Conservation (phyloP, 108 stramenopile species). For the Schizochytrium sp. region DNA sequence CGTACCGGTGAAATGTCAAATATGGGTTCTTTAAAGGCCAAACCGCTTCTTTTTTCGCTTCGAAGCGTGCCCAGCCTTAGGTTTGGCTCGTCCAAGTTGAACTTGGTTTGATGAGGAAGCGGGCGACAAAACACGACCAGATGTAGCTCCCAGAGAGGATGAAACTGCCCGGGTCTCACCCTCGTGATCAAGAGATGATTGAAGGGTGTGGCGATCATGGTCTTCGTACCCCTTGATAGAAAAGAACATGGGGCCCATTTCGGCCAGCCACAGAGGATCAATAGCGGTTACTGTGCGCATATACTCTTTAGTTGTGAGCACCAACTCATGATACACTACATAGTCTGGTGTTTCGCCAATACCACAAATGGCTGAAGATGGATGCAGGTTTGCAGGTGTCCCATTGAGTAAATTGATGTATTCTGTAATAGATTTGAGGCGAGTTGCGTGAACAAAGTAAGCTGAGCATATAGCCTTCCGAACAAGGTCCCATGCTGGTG, state of each 20-base stretch:
- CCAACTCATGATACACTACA: conserved; percentile 97
- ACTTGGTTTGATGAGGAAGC: neutral
- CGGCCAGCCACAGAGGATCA: conserved; percentile 98
- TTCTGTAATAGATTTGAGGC: conserved; percentile 97
- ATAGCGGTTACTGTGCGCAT: conserved; percentile 98
- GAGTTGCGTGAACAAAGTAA: conserved; percentile 96
- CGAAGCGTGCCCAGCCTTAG: neutral
- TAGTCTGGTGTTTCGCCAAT: conserved; percentile 98
- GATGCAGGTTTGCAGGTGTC: conserved; percentile 88
- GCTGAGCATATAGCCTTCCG: conserved; percentile 98
- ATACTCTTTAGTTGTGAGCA: conserved; percentile 96
- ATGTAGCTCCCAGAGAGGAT: neutral
- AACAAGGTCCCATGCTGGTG: conserved; percentile 88
- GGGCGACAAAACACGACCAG: neutral
- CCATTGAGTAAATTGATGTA: conserved; percentile 98
- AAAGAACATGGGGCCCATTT: conserved; percentile 98
- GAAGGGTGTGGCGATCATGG: neutral
- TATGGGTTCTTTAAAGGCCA: neutral
- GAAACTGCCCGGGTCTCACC: neutral
- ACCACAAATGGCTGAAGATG: conserved; percentile 90
- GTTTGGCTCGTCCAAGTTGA: too few relatives aligned
- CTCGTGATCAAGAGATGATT: neutral
- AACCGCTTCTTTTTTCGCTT: neutral
- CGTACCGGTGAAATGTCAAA: neutral
- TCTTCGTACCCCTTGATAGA: conserved; percentile 13